Evolutionary conservation across 78 protist species (phyloP).

Genomic region (Speleostelium caveatum): DNA sequence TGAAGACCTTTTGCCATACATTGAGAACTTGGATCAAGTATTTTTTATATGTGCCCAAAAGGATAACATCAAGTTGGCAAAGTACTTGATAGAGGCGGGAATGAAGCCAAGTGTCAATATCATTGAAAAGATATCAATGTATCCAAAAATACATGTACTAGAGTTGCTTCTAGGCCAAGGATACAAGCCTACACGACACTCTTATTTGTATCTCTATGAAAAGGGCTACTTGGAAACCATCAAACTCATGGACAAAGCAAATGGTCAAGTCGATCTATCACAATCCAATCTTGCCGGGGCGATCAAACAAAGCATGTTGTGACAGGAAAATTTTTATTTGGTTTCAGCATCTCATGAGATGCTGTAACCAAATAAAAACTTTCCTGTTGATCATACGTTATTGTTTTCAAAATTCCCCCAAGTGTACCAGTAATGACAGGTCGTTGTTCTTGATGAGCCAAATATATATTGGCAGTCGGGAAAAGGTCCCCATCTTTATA

Average conservation of each 20-base stretch:
- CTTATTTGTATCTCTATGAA: background rate
- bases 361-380: no score
- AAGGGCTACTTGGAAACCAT: background rate
- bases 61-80: background rate
- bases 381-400: no score
- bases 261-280: background rate
- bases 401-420: no score
- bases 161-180: background rate
- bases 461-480: no score
- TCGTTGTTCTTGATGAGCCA: no score
- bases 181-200: background rate
- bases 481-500: no score
- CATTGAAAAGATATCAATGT: background rate
- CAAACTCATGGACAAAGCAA: background rate
- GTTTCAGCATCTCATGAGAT: no score
- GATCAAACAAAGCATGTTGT: no score
- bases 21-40: background rate
- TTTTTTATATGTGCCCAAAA: background rate
- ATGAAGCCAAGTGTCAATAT: background rate
- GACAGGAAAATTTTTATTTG: no score
- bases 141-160: background rate
- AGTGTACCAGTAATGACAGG: no score
- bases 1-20: background rate
- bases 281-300: background rate
- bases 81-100: background rate